phyloP scores from a whole-genome alignment of 805 yeast species.

The Starmerella apicola region DNA sequence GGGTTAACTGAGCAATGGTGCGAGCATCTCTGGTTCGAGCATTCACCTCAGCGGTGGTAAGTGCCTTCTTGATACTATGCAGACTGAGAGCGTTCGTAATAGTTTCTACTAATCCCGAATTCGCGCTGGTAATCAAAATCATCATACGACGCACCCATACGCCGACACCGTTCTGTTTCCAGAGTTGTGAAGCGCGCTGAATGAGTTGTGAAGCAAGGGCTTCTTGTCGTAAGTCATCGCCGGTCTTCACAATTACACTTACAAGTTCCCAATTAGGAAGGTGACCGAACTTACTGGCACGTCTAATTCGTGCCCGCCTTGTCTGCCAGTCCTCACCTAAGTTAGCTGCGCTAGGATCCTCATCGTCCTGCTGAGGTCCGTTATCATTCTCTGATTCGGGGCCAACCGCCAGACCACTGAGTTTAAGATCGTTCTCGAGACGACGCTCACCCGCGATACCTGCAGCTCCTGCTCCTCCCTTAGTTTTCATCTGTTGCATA shows the following conservation, averaged over 20 bases:
- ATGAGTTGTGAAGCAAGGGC: slow-evolving; percentile 95
- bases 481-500: slow-evolving; percentile 66
- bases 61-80: slow-evolving; percentile 86
- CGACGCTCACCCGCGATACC: slow-evolving; percentile 85
- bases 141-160: slow-evolving; percentile 93
- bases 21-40: slow-evolving; percentile 45
- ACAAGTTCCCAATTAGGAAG: slow-evolving; percentile 86
- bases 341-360: slow-evolving; percentile 40
- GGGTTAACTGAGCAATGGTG: slow-evolving; percentile 55
- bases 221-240: slow-evolving; percentile 90
- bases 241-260: slow-evolving; percentile 92
- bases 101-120: slow-evolving; percentile 88
- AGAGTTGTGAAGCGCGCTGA: slow-evolving; percentile 70
- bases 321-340: slow-evolving; percentile 89
- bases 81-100: slow-evolving; percentile 88
- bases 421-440: slow-evolving; percentile 79
- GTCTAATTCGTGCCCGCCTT: slow-evolving; percentile 68
- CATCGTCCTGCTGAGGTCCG: slow-evolving; percentile 21
- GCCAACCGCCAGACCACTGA: slow-evolving; percentile 48
- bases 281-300: slow-evolving; percentile 71
- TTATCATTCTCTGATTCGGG: slow-evolving; percentile 75
- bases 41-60: slow-evolving; percentile 51
- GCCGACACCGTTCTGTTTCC: slow-evolving; percentile 57
- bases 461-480: slow-evolving; percentile 36
- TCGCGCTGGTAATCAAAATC: slow-evolving; percentile 79